Percentiles rank a stretch among this genome's conserved stretches.
These are phyloP conservation scores for Botrytis paeoniae DNA, from an alignment of 2,329 filamentous ascomycete species.

Conservation along the genomic window DNA sequence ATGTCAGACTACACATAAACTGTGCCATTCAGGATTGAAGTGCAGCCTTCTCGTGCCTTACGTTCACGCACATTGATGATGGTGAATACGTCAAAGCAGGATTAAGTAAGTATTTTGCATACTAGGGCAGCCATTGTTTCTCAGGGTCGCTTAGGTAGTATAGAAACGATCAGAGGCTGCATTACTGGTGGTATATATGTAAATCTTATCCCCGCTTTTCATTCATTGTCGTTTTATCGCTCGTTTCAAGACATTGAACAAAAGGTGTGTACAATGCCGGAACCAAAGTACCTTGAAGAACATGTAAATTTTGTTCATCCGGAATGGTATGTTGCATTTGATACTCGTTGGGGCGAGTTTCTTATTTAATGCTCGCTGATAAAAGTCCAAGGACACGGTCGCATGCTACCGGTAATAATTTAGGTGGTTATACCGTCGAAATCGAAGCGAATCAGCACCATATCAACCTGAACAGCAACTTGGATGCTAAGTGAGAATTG, in stretches of 20 bases:
- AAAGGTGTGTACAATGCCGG: neutral
- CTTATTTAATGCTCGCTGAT: neutral
- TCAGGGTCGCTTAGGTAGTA: neutral
- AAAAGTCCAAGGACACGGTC: neutral
- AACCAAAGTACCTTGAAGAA: neutral
- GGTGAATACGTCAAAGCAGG: neutral
- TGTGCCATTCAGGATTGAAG: neutral
- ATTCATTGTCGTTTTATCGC: neutral
- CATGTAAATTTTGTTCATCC: constrained; percentile 4
- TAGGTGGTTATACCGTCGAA: neutral
- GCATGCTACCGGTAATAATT: neutral
- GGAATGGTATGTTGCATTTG: neutral
- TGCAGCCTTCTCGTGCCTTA: neutral
- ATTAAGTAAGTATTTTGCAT: neutral
- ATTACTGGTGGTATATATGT: neutral
- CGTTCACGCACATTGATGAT: neutral
- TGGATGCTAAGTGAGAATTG: constrained; percentile 14
- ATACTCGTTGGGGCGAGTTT: neutral
- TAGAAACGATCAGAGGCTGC: neutral
- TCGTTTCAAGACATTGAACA: too few relatives aligned
- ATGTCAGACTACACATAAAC: neutral
- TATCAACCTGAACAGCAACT: constrained; percentile 15
- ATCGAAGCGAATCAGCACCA: constrained; percentile 6
- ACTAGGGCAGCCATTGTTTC: neutral
- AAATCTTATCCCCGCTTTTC: neutral